Percentiles rank a stretch among this genome's conserved stretches.
Conservation (phyloP, 345 rosid genomes). For the Atalantia buxifolia region DNA sequence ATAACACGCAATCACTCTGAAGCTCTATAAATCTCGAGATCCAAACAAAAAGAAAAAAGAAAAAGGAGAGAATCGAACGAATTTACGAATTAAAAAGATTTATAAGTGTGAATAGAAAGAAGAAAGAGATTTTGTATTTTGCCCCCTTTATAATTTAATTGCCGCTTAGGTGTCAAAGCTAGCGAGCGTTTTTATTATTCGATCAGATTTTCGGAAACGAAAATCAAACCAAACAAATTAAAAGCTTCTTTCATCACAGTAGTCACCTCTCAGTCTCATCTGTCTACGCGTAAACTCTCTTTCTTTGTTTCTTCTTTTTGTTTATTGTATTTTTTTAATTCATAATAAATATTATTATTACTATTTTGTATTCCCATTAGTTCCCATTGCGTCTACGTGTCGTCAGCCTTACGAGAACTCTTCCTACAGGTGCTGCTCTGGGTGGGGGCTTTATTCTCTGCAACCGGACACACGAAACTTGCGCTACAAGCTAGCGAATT, state of each 20-base stretch:
- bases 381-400: slow-evolving; percentile 49
- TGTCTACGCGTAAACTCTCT: slow-evolving; percentile 83
- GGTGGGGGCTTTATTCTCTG: slow-evolving; percentile 35
- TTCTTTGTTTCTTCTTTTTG: background rate
- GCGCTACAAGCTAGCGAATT: slow-evolving; percentile 17
- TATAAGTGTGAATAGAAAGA: slow-evolving; percentile 41
- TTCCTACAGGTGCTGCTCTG: slow-evolving; percentile 11
- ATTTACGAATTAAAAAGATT: background rate
- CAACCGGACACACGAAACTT: slow-evolving; percentile 31
- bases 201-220: slow-evolving; percentile 37
- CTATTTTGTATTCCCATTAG: slow-evolving; percentile 14
- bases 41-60: slow-evolving; percentile 2
- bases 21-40: background rate
- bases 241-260: slow-evolving; percentile 14
- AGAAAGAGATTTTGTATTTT: background rate
- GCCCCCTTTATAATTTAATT: background rate
- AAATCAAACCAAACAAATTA: slow-evolving; percentile 2
- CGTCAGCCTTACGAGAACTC: slow-evolving; percentile 55
- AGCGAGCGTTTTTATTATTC: slow-evolving; percentile 16
- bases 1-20: slow-evolving; percentile 24
- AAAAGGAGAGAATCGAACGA: background rate
- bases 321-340: background rate
- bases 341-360: background rate
- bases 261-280: slow-evolving; percentile 50
- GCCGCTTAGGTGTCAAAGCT: slow-evolving; percentile 29